Evolutionary conservation across 2,329 filamentous ascomycete species (phyloP).

Genomic region (Hirsutella thompsonii): DNA sequence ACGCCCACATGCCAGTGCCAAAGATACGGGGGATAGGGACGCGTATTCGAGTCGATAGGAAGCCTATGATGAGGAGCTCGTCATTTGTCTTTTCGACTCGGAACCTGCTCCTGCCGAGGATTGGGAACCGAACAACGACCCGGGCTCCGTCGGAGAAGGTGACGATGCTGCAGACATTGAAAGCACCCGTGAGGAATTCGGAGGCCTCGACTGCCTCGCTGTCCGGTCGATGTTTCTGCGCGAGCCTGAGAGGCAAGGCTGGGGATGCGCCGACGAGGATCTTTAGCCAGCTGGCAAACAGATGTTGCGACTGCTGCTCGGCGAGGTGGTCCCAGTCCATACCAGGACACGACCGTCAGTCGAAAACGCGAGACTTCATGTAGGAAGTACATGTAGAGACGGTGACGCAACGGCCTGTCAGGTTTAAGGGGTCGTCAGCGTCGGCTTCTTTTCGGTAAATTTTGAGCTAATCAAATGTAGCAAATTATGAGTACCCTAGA

Average conservation of each 20-base stretch:
- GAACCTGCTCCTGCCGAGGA: neutral
- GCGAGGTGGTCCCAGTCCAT: slow-evolving; percentile 1
- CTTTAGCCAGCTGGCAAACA: neutral
- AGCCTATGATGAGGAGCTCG: neutral
- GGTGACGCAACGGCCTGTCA: neutral
- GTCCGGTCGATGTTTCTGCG: neutral
- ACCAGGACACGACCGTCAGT: neutral
- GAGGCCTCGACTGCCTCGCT: neutral
- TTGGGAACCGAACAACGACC: neutral
- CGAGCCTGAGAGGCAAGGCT: neutral
- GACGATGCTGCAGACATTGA: neutral
- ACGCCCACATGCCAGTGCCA: neutral
- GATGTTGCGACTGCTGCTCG: neutral
- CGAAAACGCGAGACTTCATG: neutral
- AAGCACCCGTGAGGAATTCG: neutral
- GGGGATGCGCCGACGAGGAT: neutral
- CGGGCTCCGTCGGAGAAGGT: slow-evolving; percentile 1
- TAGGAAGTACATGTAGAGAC: neutral
- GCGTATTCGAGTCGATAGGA: neutral
- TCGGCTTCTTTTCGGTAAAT: neutral
- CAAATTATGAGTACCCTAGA: too few relatives aligned
- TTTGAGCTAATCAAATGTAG: too few relatives aligned
- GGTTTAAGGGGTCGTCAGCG: neutral
- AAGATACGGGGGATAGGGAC: neutral
- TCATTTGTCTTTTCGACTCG: slow-evolving; percentile 1